Evolutionary conservation across 2,329 filamentous ascomycete species (phyloP), one percentile per base, ranked within the genome.

Genomic region (Penicillium paneum): DNA sequence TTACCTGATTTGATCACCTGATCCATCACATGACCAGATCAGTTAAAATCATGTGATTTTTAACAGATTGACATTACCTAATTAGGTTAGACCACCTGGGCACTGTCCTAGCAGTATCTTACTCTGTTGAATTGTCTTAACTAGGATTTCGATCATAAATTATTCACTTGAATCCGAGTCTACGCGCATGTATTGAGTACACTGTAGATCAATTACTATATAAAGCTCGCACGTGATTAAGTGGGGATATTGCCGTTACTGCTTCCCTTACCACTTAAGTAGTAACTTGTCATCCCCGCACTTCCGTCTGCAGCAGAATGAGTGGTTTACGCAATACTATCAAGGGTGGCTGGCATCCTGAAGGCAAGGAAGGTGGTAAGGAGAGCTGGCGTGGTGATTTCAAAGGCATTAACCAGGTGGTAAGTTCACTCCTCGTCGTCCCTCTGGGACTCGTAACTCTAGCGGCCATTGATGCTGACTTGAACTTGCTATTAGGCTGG

Each of bases 381-480:
- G 80, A 83, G 59, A 79, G 77, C 54, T 81, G 79, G 80, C 71
- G 79, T 46, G 76, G 77, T 31, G 80, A 84, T 53, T 82, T 82
- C 66, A 81, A 80, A 69, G 83, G 77, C 58, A 76, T 81, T 66
- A 79, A 81, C 70, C 81, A 78, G 76, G 78, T 80, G 72, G 81
- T 83, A 70, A 67, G 75, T 70, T 56, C 3, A 19, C 7, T 10
- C 12, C 5, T 26, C 35, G 19, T 38, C 15, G 19, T 38, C 15
- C 39, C 54, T 39, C 21, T 43, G 35, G 55, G 55, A 19, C 36
- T 43, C 13, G 36, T 51, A 51, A 34, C 49, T 48, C 46, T 17
- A 5, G 5, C 15, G 42, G 40, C 49, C 46, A 43, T 57, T 64
- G 50, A 65, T 55, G 24, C 19, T 49, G 11, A 52, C 56, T 35